Evolutionary conservation across 73 alveolate species (phyloP), one percentile per base, ranked within the genome.

Genomic region (Paramecium bursaria): DNA sequence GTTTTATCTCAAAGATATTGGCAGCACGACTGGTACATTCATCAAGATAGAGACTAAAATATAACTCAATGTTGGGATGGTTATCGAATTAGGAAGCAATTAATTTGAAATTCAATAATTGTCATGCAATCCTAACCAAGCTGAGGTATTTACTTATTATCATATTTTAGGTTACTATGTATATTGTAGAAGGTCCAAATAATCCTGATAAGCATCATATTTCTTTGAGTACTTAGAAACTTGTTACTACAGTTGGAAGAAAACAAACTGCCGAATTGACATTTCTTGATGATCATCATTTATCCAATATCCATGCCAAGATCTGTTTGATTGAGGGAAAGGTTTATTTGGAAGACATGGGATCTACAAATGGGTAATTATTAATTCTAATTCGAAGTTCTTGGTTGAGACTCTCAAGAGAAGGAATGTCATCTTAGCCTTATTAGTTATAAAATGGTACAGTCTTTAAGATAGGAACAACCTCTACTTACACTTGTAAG

Each of bases 1-100:
- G 61, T 79, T 79, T 39, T 79, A 13, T 48, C 51, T 92, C 2
- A 86, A 90, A 85, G 97, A 92, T 35, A 86, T 92, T 27, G 97
- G 97, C 4, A 60, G 91, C 31, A 90, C 97, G 0, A 92, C 97
- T 19, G 97, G 97, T 3, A 73, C 95, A 6, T 92, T 92, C 74
- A 67, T 92, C 21, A 92, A 90, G 91, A 91, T 92, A 15, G 82
- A 94, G 27, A 33, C 86, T 3, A 90, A 91, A 74, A 90, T 90
- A 22, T 75, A 54, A 14, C 67, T 92, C 5, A 74, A 57, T 52
- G 55, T 51, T 46, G 92, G 92, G 9, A 92, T 92, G 97, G 88
- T 92, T 91, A 86, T 92, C 61, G 87, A 92, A 48, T 86, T 92
- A 93, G 97, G 97, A 4, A 52, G 91, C 19, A 74, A 88, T 50